A percentile compares a stretch with the other conserved stretches of the same genome.
Conservation (phyloP, 1,284 basidiomycete genomes). For the Mycocalia duriaeana region DNA sequence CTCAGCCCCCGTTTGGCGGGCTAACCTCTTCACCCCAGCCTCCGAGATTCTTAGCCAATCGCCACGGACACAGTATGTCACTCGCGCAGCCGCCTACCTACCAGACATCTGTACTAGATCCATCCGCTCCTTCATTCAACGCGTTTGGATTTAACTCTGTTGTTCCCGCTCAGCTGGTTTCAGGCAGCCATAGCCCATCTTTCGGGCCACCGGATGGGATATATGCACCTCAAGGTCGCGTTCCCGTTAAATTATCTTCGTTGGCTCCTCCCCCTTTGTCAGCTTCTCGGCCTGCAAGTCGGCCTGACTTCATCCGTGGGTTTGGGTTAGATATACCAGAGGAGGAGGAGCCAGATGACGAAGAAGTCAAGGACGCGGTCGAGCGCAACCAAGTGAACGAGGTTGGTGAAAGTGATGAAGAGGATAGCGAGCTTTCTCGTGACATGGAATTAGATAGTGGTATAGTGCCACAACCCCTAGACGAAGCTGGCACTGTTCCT, state of each 20-base stretch:
- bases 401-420: conserved; percentile 27
- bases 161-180: too few relatives aligned
- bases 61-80: conserved; percentile 70
- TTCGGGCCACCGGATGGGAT: conserved; percentile 31
- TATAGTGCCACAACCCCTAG: conserved; percentile 15
- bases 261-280: conserved; percentile 43
- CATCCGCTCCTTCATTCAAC: conserved; percentile 37
- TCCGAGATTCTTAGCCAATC: conserved; percentile 37
- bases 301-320: conserved; percentile 69
- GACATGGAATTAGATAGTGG: conserved; percentile 29
- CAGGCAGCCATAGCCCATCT: conserved; percentile 18
- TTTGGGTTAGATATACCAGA: conserved; percentile 76
- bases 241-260: conserved; percentile 42
- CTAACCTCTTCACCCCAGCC: conserved; percentile 50
- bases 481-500: conserved; percentile 39
- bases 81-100: conserved; percentile 49
- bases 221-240: conserved; percentile 57
- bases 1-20: conserved; percentile 46
- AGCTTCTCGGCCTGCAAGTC: conserved; percentile 45
- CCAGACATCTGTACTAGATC: conserved; percentile 36
- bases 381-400: too few relatives aligned
- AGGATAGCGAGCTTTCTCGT: conserved; percentile 22
- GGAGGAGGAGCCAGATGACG: conserved; percentile 48
- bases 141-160: too few relatives aligned
- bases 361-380: too few relatives aligned